phyloP scores from a whole-genome alignment of 805 yeast genomes.

The Komagataella phaffii region DNA sequence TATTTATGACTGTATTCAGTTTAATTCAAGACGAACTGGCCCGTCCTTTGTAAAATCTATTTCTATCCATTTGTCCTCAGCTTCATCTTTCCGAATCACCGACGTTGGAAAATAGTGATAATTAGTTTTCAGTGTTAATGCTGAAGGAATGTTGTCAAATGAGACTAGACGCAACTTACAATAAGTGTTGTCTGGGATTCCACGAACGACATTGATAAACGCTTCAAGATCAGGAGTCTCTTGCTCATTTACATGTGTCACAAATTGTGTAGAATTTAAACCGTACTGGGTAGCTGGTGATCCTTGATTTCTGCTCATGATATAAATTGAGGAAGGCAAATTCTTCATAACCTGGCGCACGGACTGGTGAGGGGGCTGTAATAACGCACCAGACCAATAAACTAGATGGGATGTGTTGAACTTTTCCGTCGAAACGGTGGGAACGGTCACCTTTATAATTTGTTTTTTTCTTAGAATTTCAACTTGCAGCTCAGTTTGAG shows the following conservation, averaged over 20 bases:
- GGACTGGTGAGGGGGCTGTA: constrained; percentile 88
- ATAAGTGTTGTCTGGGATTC: constrained; percentile 68
- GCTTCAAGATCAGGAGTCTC: constrained; percentile 59
- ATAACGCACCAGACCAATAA: constrained; percentile 71
- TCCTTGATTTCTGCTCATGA: constrained; percentile 61
- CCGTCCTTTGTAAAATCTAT: constrained; percentile 27
- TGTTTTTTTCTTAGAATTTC: constrained; percentile 61
- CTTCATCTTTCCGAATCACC: constrained; percentile 39
- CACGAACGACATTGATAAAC: constrained; percentile 52
- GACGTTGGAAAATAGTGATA: constrained; percentile 76
- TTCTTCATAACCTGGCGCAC: constrained; percentile 72
- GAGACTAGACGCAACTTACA: constrained; percentile 72
- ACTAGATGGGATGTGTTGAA: constrained; percentile 54
- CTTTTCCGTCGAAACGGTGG: constrained; percentile 46
- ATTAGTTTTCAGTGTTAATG: constrained; percentile 74
- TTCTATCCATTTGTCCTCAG: constrained; percentile 38
- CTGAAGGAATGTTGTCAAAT: constrained; percentile 78
- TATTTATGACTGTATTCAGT: not conserved
- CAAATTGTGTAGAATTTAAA: constrained; percentile 66
- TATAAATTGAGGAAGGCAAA: constrained; percentile 76
- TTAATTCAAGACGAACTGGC: constrained; percentile 4
- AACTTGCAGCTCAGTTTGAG: constrained; percentile 32
- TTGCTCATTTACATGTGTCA: constrained; percentile 76
- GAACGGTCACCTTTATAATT: constrained; percentile 46
- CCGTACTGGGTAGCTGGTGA: constrained; percentile 83